Base-by-base conservation (phyloP, 2,329 filamentous ascomycete species). In the Talaromyces sp. region DNA sequence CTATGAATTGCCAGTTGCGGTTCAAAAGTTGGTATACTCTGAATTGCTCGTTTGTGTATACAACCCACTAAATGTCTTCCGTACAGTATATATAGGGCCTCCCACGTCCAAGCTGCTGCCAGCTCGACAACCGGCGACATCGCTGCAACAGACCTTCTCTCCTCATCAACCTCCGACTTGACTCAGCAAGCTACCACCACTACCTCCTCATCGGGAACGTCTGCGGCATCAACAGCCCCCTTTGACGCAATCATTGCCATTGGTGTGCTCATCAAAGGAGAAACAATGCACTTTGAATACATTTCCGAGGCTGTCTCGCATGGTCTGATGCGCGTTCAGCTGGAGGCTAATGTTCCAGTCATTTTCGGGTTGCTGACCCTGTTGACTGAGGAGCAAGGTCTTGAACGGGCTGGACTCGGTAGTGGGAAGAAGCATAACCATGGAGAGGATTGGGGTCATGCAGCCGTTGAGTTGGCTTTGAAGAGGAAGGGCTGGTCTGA, bases 211-310 rank as follows among this genome's bases (percentile, higher is more conserved):
- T 73, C 79, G 2, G 70, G 79, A 2, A 75, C 78, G n/a, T 60
- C 72, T 3, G 52, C 52, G 5, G 41, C 58, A 10, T 65, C 63
- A 72, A 57, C 78, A 22, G 74, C 76, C 59, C 87, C 92, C 22
- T 98, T 98, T 73, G 94, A 98, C 75, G 95, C 95, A 68, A 88
- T 99, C 68, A 93, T 99, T 70, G 93, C 95, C 62, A 91, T 99
- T 70, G 95, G 95, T 64, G 93, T 97, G 64, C 87, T 99, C 67
- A 97, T 99, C 82, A 99, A 99, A 83, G 95, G 95, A 77, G 91
- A 96, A 80, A 98, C 95, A 7, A 97, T 97, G 93, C 95, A 99
- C 81, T 99, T 99, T 74, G 95, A 99, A 81, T 98, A 99, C 82
- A 99, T 99, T 72, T 86, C 93, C 48, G 95, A 98, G 69, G 87